phyloP scores from a whole-genome alignment of 1,139 yeast genomes.

The Saccharomycopsis hybrid region DNA sequence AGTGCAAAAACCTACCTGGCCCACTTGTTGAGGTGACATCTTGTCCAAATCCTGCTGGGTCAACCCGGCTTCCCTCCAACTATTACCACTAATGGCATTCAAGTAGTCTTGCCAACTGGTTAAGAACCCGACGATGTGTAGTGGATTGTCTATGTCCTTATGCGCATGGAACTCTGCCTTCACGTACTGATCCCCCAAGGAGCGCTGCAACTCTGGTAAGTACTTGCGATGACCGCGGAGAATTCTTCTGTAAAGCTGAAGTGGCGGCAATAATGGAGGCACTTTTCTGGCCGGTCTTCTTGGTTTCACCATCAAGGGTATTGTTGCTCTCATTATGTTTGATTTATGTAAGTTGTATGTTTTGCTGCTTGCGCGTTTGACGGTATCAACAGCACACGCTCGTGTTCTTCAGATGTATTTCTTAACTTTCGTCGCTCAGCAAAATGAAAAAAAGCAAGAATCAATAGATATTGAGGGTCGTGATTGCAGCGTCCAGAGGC shows the following conservation, averaged over 20 bases:
- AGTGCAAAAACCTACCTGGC: slow-evolving; percentile 40
- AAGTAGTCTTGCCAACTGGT: slow-evolving; percentile 94
- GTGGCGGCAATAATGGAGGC: slow-evolving; percentile 73
- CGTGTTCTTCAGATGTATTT: too few species aligned
- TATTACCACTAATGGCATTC: slow-evolving; percentile 61
- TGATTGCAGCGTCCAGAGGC: too few species aligned
- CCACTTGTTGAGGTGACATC: slow-evolving; percentile 87
- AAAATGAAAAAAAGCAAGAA: too few species aligned
- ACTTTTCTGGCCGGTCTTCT: slow-evolving; percentile 51
- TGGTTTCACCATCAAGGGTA: slow-evolving; percentile 42
- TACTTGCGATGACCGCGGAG: slow-evolving; percentile 64
- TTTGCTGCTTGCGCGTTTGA: too few species aligned
- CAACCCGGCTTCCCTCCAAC: slow-evolving; percentile 64
- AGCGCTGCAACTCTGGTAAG: slow-evolving; percentile 63
- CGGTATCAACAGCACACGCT: too few species aligned
- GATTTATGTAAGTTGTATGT: too few species aligned
- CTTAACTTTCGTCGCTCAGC: too few species aligned
- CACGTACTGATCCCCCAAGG: slow-evolving; percentile 85
- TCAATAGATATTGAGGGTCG: too few species aligned
- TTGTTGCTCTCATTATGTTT: slow-evolving; percentile 55
- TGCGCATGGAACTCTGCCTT: slow-evolving; percentile 89
- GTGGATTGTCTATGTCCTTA: slow-evolving; percentile 73
- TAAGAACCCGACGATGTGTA: slow-evolving; percentile 87
- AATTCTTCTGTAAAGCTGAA: slow-evolving; percentile 66
- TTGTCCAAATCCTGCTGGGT: slow-evolving; percentile 63